Conservation (phyloP, 139 green algal species). For the Closterium sp. region DNA sequence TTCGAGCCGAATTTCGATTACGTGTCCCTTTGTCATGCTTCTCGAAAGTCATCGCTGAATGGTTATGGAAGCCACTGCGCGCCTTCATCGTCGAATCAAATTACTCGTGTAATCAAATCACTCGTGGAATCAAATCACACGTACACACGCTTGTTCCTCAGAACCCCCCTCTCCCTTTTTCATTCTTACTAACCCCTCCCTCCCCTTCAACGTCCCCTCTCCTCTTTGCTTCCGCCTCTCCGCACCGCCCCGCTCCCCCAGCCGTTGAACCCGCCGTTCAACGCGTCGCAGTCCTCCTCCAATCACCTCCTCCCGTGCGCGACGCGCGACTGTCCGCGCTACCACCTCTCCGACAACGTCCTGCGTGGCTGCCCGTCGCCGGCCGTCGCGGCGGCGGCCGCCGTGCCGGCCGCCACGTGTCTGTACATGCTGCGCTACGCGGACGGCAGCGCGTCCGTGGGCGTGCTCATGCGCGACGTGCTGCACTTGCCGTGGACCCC, state of each 20-base stretch:
- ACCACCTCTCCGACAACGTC: not conserved
- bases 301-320: not conserved
- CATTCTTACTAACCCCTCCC: too few relatives aligned
- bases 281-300: not conserved
- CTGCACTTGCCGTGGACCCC: not conserved
- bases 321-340: not conserved
- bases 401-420: not conserved
- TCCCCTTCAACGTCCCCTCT: not conserved
- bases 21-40: too few relatives aligned
- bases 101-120: too few relatives aligned
- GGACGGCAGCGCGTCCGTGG: not conserved
- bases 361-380: not conserved
- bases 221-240: not conserved
- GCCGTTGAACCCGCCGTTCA: not conserved
- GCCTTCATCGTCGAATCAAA: too few relatives aligned
- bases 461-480: not conserved
- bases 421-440: not conserved
- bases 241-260: not conserved
- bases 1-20: too few relatives aligned
- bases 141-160: too few relatives aligned
- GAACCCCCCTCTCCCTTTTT: too few relatives aligned
- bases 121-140: too few relatives aligned
- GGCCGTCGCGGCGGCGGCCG: not conserved
- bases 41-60: too few relatives aligned
- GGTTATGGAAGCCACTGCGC: too few relatives aligned